Evolutionary conservation across 2,329 filamentous ascomycete species (phyloP).

Genomic region (Colletotrichum sp.): DNA sequence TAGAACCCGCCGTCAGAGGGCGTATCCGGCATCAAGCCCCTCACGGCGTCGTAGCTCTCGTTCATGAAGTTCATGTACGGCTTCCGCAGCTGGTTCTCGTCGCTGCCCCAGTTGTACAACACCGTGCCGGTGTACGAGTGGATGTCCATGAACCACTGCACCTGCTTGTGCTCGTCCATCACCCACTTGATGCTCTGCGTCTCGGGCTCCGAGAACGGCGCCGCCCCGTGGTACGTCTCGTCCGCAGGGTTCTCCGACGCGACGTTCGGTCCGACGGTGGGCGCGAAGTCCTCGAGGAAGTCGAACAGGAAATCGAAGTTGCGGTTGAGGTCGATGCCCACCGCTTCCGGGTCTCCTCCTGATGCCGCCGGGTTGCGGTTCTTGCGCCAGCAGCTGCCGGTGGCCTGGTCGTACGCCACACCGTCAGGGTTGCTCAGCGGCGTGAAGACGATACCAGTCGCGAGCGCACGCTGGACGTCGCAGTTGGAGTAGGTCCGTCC

Average conservation of each 20-base stretch:
- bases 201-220: slow-evolving; percentile 60
- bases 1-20: slow-evolving; percentile 38
- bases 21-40: slow-evolving; percentile 48
- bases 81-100: slow-evolving; percentile 52
- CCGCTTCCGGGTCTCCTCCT: slow-evolving; percentile 28
- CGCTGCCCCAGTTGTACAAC: slow-evolving; percentile 63
- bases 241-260: slow-evolving; percentile 47
- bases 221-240: slow-evolving; percentile 55
- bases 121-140: slow-evolving; percentile 54
- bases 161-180: slow-evolving; percentile 50
- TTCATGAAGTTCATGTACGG: slow-evolving; percentile 57
- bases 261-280: slow-evolving; percentile 39
- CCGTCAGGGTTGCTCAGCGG: slow-evolving; percentile 59
- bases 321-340: slow-evolving; percentile 60
- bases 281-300: slow-evolving; percentile 48
- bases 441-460: slow-evolving; percentile 57
- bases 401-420: slow-evolving; percentile 56
- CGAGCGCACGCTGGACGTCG: slow-evolving; percentile 56
- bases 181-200: slow-evolving; percentile 58
- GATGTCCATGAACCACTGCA: slow-evolving; percentile 64
- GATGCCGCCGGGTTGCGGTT: slow-evolving; percentile 53
- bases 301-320: slow-evolving; percentile 66
- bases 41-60: slow-evolving; percentile 52
- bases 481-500: slow-evolving; percentile 53
- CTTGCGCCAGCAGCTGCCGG: slow-evolving; percentile 60